phyloP scores from a whole-genome alignment of 2,329 filamentous ascomycete genomes.

The Dactylellina drechsleri region DNA sequence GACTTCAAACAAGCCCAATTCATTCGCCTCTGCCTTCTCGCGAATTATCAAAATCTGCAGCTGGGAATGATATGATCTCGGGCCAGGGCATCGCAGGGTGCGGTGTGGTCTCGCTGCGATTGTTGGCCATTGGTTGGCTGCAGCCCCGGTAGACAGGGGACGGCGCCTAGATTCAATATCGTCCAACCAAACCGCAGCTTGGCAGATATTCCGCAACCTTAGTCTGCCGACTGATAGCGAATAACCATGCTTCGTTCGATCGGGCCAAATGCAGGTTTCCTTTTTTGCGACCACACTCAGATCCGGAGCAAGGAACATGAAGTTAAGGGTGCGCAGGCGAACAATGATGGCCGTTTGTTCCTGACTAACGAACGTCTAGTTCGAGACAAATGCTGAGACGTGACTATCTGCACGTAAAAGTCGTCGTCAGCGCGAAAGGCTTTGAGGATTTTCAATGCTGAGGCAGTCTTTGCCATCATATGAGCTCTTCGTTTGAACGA shows the following conservation, averaged over 20 bases:
- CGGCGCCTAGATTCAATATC: slow-evolving; percentile 53
- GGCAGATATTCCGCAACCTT: slow-evolving; percentile 50
- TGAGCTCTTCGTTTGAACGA: no score
- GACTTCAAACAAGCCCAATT: not conserved
- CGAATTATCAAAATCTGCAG: slow-evolving; percentile 30
- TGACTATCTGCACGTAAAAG: slow-evolving; percentile 28
- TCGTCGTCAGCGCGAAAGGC: slow-evolving; percentile 51
- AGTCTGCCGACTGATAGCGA: slow-evolving; percentile 44
- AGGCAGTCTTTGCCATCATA: no score
- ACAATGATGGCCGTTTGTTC: slow-evolving; percentile 10
- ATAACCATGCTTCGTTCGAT: slow-evolving; percentile 46
- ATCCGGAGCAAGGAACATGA: slow-evolving; percentile 20
- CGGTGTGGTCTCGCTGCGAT: slow-evolving; percentile 37
- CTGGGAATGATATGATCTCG: slow-evolving; percentile 21
- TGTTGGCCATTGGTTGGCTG: slow-evolving; percentile 49
- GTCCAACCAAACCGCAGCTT: slow-evolving; percentile 54
- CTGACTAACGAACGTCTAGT: slow-evolving; percentile 35
- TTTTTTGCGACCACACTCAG: slow-evolving; percentile 18
- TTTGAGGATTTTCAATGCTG: slow-evolving; percentile 4
- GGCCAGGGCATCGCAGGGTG: slow-evolving; percentile 29
- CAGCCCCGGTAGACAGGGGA: slow-evolving; percentile 32
- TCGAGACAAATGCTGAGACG: slow-evolving; percentile 36
- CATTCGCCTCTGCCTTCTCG: slow-evolving; percentile 4
- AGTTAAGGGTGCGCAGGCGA: slow-evolving; percentile 9
- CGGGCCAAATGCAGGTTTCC: slow-evolving; percentile 36